A percentile compares a stretch with the other conserved stretches of the same genome.
Evolutionary conservation across 306 rosid species (phyloP).

Genomic region (Morella rubra): DNA sequence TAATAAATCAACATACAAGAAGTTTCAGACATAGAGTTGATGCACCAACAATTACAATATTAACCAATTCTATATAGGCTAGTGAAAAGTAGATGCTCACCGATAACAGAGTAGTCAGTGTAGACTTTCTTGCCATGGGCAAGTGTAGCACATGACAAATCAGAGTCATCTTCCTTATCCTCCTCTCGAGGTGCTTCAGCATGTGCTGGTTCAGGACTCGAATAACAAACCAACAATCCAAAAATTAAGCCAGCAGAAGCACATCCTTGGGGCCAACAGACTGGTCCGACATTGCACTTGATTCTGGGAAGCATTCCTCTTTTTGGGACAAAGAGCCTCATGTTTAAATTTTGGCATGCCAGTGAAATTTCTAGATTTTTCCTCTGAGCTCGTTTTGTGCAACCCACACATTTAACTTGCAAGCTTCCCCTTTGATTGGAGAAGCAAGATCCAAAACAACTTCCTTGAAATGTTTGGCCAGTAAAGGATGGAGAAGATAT

Average conservation of each 20-base stretch:
- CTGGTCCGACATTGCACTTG: slow-evolving; percentile 46
- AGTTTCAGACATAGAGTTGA: slow-evolving; percentile 2
- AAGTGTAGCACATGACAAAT: slow-evolving; percentile 40
- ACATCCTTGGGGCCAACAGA: slow-evolving; percentile 55
- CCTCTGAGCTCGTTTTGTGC: slow-evolving; percentile 37
- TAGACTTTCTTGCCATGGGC: slow-evolving; percentile 76
- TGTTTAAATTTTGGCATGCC: slow-evolving; percentile 49
- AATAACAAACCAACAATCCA: slow-evolving; percentile 63
- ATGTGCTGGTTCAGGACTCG: slow-evolving; percentile 51
- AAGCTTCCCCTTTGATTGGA: slow-evolving; percentile 43
- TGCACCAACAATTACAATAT: neutral
- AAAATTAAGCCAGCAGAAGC: slow-evolving; percentile 66
- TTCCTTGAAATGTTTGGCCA: slow-evolving; percentile 49
- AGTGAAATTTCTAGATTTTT: slow-evolving; percentile 51
- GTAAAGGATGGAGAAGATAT: slow-evolving; percentile 34
- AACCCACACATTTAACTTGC: slow-evolving; percentile 26
- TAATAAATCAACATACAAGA: neutral
- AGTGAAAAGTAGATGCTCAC: slow-evolving; percentile 46
- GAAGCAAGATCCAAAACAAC: slow-evolving; percentile 53
- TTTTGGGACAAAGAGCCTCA: slow-evolving; percentile 54
- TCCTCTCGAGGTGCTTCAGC: slow-evolving; percentile 52
- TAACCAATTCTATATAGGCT: neutral
- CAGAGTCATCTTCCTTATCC: slow-evolving; percentile 36
- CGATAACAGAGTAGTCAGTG: slow-evolving; percentile 78
- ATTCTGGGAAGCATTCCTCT: slow-evolving; percentile 50